phyloP scores from a whole-genome alignment of 495 filamentous ascomycete species.

The Neurospora sublineolata region DNA sequence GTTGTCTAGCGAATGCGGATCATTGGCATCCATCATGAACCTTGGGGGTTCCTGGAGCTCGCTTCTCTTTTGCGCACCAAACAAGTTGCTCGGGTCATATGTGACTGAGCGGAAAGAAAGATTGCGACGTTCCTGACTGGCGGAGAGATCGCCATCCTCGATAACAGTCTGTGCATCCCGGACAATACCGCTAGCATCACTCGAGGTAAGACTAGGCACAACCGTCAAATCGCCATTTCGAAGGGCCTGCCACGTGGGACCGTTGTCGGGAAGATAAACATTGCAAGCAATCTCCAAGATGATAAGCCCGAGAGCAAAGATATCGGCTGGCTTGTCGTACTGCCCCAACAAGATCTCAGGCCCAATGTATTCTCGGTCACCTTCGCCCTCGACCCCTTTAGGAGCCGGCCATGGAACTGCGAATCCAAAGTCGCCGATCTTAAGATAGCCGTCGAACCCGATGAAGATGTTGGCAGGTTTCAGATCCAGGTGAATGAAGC shows the following conservation, averaged over 20 bases:
- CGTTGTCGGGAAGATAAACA: conserved; percentile 82
- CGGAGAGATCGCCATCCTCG: conserved; percentile 9
- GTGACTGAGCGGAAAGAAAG: conserved; percentile 3
- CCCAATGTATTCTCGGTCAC: conserved; percentile 90
- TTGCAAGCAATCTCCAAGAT: conserved; percentile 91
- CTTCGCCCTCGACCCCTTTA: conserved; percentile 72
- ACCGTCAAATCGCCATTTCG: conserved; percentile 78
- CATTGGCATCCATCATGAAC: conserved; percentile 69
- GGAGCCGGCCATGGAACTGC: conserved; percentile 69
- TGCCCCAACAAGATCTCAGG: conserved; percentile 77
- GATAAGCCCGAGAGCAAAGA: conserved; percentile 88
- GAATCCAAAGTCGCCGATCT: conserved; percentile 94
- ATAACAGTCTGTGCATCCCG: conserved; percentile 49
- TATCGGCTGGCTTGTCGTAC: conserved; percentile 81
- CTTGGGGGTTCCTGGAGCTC: conserved; percentile 66
- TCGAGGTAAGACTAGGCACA: conserved; percentile 71
- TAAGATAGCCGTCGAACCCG: conserved; percentile 78
- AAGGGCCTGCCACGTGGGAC: conserved; percentile 75
- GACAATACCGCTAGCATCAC: conserved; percentile 54
- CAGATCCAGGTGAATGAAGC: conserved; percentile 86
- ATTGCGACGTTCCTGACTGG: background rate
- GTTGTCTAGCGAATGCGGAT: conserved; percentile 66
- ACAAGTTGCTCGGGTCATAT: conserved; percentile 31
- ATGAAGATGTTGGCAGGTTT: conserved; percentile 94
- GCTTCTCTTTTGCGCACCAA: conserved; percentile 38